phyloP scores from a whole-genome alignment of 2,329 filamentous ascomycete species.

The Grosmannia huntii region DNA sequence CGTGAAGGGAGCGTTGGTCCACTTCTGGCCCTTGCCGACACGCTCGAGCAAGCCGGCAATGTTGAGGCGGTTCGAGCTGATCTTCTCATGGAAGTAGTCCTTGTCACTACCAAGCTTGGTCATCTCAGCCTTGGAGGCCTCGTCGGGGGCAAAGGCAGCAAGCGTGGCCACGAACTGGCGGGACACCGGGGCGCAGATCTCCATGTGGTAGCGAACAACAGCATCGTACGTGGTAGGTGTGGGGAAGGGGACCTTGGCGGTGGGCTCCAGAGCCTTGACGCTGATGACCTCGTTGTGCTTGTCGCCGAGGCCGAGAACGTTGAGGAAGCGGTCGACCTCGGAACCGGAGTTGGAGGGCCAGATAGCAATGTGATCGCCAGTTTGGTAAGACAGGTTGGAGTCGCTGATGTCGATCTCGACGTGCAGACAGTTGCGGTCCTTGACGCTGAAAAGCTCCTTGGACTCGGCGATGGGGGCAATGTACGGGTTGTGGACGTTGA shows the following conservation, averaged over 20 bases:
- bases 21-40: slow-evolving; percentile 60
- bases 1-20: slow-evolving; percentile 82
- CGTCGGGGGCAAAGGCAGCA: slow-evolving; percentile 78
- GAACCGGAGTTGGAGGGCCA: slow-evolving; percentile 94
- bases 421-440: slow-evolving; percentile 89
- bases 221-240: slow-evolving; percentile 94
- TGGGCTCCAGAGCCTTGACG: slow-evolving; percentile 85
- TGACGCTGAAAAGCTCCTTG: slow-evolving; percentile 77
- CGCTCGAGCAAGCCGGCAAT: slow-evolving; percentile 72
- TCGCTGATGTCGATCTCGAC: slow-evolving; percentile 86
- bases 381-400: slow-evolving; percentile 86
- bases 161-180: slow-evolving; percentile 86
- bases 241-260: slow-evolving; percentile 94
- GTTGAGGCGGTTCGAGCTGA: slow-evolving; percentile 72
- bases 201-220: slow-evolving; percentile 87
- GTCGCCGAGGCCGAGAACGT: slow-evolving; percentile 58
- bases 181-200: slow-evolving; percentile 88
- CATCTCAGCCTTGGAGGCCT: slow-evolving; percentile 77
- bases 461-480: slow-evolving; percentile 89
- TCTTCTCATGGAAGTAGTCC: slow-evolving; percentile 85
- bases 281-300: slow-evolving; percentile 75
- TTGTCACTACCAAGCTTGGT: slow-evolving; percentile 81
- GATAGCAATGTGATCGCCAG: slow-evolving; percentile 90
- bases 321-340: slow-evolving; percentile 83
- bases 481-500: slow-evolving; percentile 93